Percentiles rank a stretch among this genome's conserved stretches.
Evolutionary conservation across 164 flowering plant species (phyloP).

Genomic region (Cinnamomum micranthum): DNA sequence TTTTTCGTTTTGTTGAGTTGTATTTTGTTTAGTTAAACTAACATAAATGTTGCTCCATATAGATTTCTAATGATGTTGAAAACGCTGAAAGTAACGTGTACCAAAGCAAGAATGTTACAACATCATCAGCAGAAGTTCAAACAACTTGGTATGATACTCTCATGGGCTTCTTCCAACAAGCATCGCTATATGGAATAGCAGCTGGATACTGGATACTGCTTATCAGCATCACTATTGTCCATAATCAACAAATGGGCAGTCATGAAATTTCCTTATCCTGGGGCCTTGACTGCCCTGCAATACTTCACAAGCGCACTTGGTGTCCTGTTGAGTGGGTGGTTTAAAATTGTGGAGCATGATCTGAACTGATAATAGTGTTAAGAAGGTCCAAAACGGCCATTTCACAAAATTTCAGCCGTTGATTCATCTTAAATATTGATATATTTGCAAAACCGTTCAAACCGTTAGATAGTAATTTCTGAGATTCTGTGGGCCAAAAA

Average conservation of each 20-base stretch:
- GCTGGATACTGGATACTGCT: slow-evolving; percentile 91
- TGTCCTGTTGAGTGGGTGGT: slow-evolving; percentile 58
- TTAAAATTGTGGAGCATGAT: slow-evolving; percentile 65
- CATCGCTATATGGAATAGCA: slow-evolving; percentile 80
- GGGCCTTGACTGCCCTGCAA: slow-evolving; percentile 89
- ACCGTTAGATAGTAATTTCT: too few species aligned
- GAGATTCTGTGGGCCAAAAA: too few species aligned
- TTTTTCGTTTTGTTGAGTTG: too few species aligned
- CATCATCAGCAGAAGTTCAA: not conserved
- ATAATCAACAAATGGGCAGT: slow-evolving; percentile 99
- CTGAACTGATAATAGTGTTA: too few species aligned
- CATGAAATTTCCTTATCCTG: slow-evolving; percentile 95
- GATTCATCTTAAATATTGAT: too few species aligned
- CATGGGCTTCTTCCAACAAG: slow-evolving; percentile 41
- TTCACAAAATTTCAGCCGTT: too few species aligned
- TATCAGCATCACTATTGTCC: slow-evolving; percentile 87
- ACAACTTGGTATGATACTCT: slow-evolving; percentile 16
- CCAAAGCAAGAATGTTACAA: not conserved
- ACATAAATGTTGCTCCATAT: not conserved
- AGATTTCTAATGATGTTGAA: slow-evolving; percentile 12
- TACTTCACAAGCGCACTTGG: slow-evolving; percentile 91
- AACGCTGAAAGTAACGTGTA: not conserved
- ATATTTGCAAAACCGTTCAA: too few species aligned
- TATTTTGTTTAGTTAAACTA: not conserved
- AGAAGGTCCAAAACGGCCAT: too few species aligned